phyloP scores from a whole-genome alignment of 2,329 filamentous ascomycete genomes.

The Hortaea sp. region DNA sequence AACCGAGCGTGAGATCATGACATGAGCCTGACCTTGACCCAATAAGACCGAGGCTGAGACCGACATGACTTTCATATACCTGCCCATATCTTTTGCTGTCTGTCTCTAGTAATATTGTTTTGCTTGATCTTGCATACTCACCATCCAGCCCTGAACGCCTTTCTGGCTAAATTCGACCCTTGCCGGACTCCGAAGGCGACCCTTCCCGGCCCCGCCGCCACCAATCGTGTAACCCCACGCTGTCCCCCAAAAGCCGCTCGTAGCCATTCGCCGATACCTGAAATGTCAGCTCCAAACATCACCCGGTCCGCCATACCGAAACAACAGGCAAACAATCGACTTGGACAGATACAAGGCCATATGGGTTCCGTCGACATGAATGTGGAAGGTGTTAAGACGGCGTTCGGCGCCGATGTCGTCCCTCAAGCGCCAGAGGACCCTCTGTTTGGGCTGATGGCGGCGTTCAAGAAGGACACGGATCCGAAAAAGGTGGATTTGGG shows the following conservation, averaged over 20 bases:
- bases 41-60: neutral
- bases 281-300: constrained; percentile 1
- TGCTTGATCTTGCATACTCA: neutral
- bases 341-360: constrained; percentile 19
- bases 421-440: constrained; percentile 73
- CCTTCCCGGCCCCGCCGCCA: neutral
- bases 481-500: constrained; percentile 86
- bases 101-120: neutral
- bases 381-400: constrained; percentile 5
- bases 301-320: neutral
- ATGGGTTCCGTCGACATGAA: constrained; percentile 9
- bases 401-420: constrained; percentile 18
- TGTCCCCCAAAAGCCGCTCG: neutral
- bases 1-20: neutral
- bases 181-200: neutral
- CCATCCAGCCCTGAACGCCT: neutral
- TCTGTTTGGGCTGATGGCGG: constrained; percentile 84
- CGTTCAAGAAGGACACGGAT: constrained; percentile 68
- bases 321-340: constrained; percentile 10
- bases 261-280: neutral
- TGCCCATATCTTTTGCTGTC: neutral
- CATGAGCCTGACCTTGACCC: neutral
- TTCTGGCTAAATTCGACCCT: neutral
- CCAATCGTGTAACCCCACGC: neutral
- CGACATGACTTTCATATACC: neutral